Base-by-base conservation (phyloP, 768 basidiomycete species). In the Leccinum boreale region DNA sequence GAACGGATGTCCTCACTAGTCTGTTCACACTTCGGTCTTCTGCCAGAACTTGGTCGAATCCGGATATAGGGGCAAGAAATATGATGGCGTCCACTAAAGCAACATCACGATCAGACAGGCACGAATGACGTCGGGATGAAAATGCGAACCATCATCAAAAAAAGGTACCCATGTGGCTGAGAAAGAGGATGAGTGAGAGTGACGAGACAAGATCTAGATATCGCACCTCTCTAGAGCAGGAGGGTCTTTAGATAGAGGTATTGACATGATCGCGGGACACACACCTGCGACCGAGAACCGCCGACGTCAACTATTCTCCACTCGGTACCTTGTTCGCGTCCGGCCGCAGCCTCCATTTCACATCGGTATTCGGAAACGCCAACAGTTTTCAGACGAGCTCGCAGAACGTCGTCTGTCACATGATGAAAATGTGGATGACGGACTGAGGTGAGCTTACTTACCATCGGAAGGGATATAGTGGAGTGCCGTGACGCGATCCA, bases 331-430 rank as follows among this genome's bases (percentile, higher is more conserved):
- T 76, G 75, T 59, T 82, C 81, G 31, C 77, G 73, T 21, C 81
- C 74, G 26, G 75, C 75, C 5, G 75, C 78, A 9, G 85, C 80
- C 64, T 81, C 90, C 86, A 92, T 90, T 74, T 89, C 84, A 62
- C 90, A 92, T 70, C 81, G 85, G 73, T 92, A 90, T 70, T 92
- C 90, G 3, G 86, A 85, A 8, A 90, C 89, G 9, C 90, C 90
- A 35, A 92, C 86, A 0, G 81, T 83, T 67, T 84, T 84, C 33
- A 83, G 69, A 24, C 81, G 77, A 8, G 81, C 82, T 55, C 71
- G 75, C 48, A 83, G 68, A 26, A 83, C 81, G 58, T 83, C 81
- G 58, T 83, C 81, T 79, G 56, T 29, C 1, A 60, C 2, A 17
- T 47, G 31, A 31, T 71, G 54, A 67, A 53, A 39, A n/a, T 10